These are phyloP conservation scores for Gonapodya sp. DNA, from an alignment of 192 early-diverging fungal genomes.

Conservation along the genomic window DNA sequence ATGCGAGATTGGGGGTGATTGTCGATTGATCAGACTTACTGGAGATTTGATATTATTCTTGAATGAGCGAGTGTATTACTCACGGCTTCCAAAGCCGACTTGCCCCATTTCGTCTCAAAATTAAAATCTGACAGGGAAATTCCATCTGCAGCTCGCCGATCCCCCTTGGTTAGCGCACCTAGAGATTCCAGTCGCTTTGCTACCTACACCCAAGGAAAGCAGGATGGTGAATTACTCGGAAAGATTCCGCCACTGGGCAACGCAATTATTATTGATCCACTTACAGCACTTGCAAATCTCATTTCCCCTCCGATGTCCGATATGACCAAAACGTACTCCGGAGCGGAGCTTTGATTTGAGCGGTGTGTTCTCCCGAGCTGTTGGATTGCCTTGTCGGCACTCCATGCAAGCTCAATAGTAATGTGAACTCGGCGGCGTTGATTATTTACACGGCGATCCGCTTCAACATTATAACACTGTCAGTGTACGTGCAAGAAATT, in stretches of 20 bases:
- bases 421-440: conserved; percentile 6
- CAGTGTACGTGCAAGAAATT: not conserved
- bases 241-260: no score
- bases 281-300: not conserved
- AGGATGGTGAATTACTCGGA: not conserved
- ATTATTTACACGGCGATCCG: not conserved
- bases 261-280: not conserved
- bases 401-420: conserved; percentile 9
- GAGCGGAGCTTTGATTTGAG: not conserved
- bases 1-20: not conserved
- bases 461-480: not conserved
- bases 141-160: not conserved
- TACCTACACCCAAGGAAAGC: not conserved
- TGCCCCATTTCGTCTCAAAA: conserved; percentile 1
- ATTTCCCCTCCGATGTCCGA: conserved; percentile 5
- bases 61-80: not conserved
- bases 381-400: conserved; percentile 4
- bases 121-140: not conserved
- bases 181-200: not conserved
- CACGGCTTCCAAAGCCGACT: not conserved
- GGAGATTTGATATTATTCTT: not conserved
- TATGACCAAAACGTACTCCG: conserved; percentile 10
- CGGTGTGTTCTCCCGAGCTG: conserved; percentile 6
- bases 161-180: conserved; percentile 7
- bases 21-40: not conserved